Percentiles rank a stretch among this genome's conserved stretches.
Evolutionary conservation across 305 asterid genomes (phyloP).

Genomic region (Ajuga reptans): DNA sequence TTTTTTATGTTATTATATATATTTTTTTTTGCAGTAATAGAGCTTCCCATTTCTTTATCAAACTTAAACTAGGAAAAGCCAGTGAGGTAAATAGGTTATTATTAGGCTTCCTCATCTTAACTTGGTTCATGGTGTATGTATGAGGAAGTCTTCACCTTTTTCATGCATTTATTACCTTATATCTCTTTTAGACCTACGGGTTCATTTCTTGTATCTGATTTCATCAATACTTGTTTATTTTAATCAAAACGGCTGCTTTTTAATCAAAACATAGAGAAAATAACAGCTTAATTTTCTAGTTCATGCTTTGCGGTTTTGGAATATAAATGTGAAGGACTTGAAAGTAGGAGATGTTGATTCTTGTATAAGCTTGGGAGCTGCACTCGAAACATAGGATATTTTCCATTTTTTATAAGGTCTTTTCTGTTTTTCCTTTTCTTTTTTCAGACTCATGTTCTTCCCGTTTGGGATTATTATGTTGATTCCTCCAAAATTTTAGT

Average conservation of each 20-base stretch:
- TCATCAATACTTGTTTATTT: background rate
- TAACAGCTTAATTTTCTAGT: background rate
- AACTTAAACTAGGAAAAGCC: background rate
- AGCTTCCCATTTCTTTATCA: background rate
- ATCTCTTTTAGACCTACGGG: background rate
- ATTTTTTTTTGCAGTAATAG: too few species aligned
- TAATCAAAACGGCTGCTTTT: background rate
- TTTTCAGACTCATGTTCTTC: background rate
- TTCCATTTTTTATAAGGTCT: background rate
- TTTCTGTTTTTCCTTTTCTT: background rate
- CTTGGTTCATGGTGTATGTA: background rate
- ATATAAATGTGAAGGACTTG: background rate
- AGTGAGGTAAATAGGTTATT: background rate
- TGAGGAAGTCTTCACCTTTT: background rate
- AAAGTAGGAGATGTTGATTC: background rate
- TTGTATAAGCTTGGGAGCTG: background rate
- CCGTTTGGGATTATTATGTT: background rate
- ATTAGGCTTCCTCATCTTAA: background rate
- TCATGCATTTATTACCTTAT: background rate
- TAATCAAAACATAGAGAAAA: background rate
- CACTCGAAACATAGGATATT: background rate
- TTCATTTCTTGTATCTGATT: background rate
- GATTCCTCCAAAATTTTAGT: background rate
- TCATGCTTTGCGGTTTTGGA: background rate
- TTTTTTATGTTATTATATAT: too few species aligned